Evolutionary conservation across 2,329 filamentous ascomycete genomes (phyloP), one percentile per base, ranked within the genome.

Genomic region (Cercospora janseana): DNA sequence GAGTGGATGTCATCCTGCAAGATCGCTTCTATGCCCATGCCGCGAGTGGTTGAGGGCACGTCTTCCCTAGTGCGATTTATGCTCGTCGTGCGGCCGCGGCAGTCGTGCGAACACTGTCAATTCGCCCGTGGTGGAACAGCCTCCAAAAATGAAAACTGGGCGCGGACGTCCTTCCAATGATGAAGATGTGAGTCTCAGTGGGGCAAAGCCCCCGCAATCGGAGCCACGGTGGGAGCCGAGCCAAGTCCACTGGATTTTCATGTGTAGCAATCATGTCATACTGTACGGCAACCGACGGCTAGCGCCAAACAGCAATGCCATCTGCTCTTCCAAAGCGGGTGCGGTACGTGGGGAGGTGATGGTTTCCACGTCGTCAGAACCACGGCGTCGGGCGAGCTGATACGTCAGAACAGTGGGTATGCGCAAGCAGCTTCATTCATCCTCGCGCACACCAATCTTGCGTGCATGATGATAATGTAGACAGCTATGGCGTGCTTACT

Each of bases 111-210:
- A n/a, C 16, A 40, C n/a, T 8, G 20, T 40, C 35, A 15, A 16
- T 26, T 40, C 35, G 35, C 21, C 35, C n/a, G n/a, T n/a, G n/a
- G n/a, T n/a, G n/a, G n/a, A 26, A 40, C 20, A 23, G 9, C 8
- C 12, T n/a, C 6, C 34, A 10, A 24, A 38, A 23, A 21, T 9
- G 21, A 13, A 26, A 23, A 24, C 13, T 40, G 35, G 35, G 20
- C 35, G 20, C n/a, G n/a, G 15, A 20, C 12, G 20, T 12, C 15
- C 13, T 40, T 23, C 35, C 35, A 40, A 40, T 40, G 35, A 45
- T 45, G 50, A 38, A 48, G 38, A 13, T 52, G 32, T 45, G 34
- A 26, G 12, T 40, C 15, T 21, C 43, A 37, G 46, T 53, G 46
- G 34, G 45, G 46, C 51, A 15, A 23, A 13, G 20, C 35, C 51